Conservation (phyloP, 2,329 filamentous ascomycete species). For the Botryotinia narcissicola region DNA sequence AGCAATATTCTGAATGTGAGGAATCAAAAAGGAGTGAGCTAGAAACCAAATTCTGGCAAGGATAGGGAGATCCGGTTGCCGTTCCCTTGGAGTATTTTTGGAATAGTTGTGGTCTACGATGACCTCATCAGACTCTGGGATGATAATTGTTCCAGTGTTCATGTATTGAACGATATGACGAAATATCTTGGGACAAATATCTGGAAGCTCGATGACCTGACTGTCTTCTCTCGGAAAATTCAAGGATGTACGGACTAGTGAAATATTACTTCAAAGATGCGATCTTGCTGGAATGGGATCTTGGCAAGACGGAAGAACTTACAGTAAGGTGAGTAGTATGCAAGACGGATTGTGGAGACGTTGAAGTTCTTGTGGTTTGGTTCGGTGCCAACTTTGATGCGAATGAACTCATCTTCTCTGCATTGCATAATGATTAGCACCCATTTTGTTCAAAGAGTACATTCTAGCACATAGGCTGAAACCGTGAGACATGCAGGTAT, state of each 20-base stretch:
- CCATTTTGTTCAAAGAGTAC: not conserved
- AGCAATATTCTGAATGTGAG: not conserved
- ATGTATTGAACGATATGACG: conserved; percentile 1
- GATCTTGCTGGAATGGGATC: too few species aligned
- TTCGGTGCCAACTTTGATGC: not conserved
- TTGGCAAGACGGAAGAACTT: not conserved
- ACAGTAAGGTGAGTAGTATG: not conserved
- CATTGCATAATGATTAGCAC: not conserved
- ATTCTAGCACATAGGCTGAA: not conserved
- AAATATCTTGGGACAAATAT: not conserved
- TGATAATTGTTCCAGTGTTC: not conserved
- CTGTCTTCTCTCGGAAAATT: not conserved
- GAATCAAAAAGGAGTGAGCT: not conserved
- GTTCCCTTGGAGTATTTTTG: too few species aligned
- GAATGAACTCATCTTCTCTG: not conserved
- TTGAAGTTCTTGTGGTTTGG: not conserved
- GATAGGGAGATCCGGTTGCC: not conserved
- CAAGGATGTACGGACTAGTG: not conserved
- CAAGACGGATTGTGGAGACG: not conserved
- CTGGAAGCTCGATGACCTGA: not conserved
- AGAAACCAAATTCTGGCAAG: not conserved
- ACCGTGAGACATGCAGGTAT: too few species aligned
- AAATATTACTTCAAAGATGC: too few species aligned
- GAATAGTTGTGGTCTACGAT: too few species aligned
- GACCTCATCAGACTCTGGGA: not conserved